Conservation (phyloP, 257 asterid genomes). For the Perilla frutescens region DNA sequence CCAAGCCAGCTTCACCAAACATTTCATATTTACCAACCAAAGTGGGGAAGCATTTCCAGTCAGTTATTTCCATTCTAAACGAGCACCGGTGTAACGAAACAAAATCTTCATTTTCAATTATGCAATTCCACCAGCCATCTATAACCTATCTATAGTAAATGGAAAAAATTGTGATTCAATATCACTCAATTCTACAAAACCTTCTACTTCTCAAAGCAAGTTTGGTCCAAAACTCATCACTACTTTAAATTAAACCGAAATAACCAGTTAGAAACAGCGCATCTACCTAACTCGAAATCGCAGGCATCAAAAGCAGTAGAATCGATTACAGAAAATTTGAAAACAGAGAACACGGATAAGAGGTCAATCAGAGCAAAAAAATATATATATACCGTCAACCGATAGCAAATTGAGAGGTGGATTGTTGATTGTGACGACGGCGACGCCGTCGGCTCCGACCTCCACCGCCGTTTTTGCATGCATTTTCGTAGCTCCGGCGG, state of each 20-base stretch:
- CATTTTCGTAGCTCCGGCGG: slow-evolving; percentile 36
- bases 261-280: background rate
- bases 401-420: slow-evolving; percentile 59
- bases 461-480: slow-evolving; percentile 38
- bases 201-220: too few relatives aligned
- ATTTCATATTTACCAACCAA: background rate
- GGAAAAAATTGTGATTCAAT: background rate
- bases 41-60: slow-evolving; percentile 2
- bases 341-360: background rate
- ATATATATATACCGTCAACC: slow-evolving; percentile 33
- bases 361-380: background rate
- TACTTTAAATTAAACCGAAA: background rate
- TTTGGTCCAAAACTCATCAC: too few relatives aligned
- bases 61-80: background rate
- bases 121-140: background rate
- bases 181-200: background rate
- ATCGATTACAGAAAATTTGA: background rate
- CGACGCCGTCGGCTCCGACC: slow-evolving; percentile 55
- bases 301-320: background rate
- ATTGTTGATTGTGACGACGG: slow-evolving; percentile 45
- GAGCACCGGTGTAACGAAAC: background rate
- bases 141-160: background rate
- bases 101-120: background rate
- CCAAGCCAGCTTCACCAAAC: background rate
- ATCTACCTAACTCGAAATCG: slow-evolving; percentile 1